These are phyloP conservation scores for Aspergillus sp. DNA, from an alignment of 2,329 filamentous ascomycete genomes.

Conservation along the genomic window DNA sequence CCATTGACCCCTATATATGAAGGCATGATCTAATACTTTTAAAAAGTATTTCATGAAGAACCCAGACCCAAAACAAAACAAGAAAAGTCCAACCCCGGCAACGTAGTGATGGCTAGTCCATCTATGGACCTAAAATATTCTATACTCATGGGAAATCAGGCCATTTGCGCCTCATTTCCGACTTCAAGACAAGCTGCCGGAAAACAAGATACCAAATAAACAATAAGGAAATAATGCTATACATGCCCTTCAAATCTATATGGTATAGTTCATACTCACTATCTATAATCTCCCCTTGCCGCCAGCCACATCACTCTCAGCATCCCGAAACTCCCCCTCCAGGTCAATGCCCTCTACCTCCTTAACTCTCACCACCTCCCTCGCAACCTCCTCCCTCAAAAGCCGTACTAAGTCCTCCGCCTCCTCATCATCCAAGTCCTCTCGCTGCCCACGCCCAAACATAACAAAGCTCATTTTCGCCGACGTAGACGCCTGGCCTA, in stretches of 20 bases:
- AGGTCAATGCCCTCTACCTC: slow-evolving; percentile 40
- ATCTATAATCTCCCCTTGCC: slow-evolving; percentile 22
- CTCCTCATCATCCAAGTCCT: slow-evolving; percentile 50
- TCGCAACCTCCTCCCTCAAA: slow-evolving; percentile 39
- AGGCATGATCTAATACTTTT: background rate
- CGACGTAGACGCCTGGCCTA: slow-evolving; percentile 23
- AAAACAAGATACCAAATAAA: background rate
- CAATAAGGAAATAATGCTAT: background rate
- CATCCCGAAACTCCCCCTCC: slow-evolving; percentile 19
- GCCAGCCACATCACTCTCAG: background rate
- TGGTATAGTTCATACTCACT: background rate
- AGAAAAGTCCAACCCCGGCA: background rate
- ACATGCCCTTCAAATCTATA: background rate
- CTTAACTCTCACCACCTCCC: slow-evolving; percentile 36
- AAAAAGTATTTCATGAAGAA: slow-evolving; percentile 3
- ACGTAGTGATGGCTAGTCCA: background rate
- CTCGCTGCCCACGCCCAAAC: slow-evolving; percentile 48
- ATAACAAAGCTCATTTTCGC: slow-evolving; percentile 40
- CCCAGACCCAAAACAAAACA: background rate
- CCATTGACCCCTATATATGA: background rate
- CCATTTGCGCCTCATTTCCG: background rate
- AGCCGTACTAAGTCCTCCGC: slow-evolving; percentile 36
- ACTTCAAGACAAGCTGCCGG: background rate
- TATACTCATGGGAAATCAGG: background rate
- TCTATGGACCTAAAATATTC: background rate